phyloP scores from a whole-genome alignment of 2,329 filamentous ascomycete genomes.

The Onygena corvina region DNA sequence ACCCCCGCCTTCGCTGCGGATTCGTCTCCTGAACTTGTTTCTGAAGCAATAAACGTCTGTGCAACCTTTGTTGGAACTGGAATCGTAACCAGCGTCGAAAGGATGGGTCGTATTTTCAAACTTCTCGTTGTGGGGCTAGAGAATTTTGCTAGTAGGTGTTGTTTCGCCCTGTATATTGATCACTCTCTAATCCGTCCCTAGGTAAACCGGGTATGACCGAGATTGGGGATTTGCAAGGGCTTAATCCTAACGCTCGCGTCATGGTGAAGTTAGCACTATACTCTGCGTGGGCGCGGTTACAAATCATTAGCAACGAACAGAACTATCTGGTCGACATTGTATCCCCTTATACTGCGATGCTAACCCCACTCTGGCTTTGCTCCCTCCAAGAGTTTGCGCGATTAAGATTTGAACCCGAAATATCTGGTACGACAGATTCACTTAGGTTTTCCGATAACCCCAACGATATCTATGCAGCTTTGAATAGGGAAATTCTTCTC shows the following conservation, averaged over 20 bases:
- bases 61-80: slow-evolving; percentile 96
- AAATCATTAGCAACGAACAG: slow-evolving; percentile 88
- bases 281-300: slow-evolving; percentile 91
- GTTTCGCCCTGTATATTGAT: not conserved
- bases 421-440: slow-evolving; percentile 77
- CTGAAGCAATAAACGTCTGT: slow-evolving; percentile 92
- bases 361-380: slow-evolving; percentile 89
- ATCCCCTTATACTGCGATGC: slow-evolving; percentile 73
- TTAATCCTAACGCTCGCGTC: slow-evolving; percentile 90
- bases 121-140: slow-evolving; percentile 81
- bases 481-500: slow-evolving; percentile 86
- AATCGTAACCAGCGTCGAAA: slow-evolving; percentile 91
- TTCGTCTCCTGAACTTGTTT: slow-evolving; percentile 88
- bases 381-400: slow-evolving; percentile 88
- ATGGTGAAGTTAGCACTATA: slow-evolving; percentile 99
- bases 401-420: slow-evolving; percentile 89
- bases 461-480: slow-evolving; percentile 84
- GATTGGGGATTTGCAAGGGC: slow-evolving; percentile 82
- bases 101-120: slow-evolving; percentile 97
- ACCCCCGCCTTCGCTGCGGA: slow-evolving; percentile 93
- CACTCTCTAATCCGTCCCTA: slow-evolving; percentile 21
- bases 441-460: slow-evolving; percentile 72
- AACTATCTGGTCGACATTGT: slow-evolving; percentile 79
- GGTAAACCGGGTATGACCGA: slow-evolving; percentile 64
- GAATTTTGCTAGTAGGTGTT: slow-evolving; percentile 61